Conservation (phyloP, 192 early-diverging fungal species). For the Geosiphon pyriformis region DNA sequence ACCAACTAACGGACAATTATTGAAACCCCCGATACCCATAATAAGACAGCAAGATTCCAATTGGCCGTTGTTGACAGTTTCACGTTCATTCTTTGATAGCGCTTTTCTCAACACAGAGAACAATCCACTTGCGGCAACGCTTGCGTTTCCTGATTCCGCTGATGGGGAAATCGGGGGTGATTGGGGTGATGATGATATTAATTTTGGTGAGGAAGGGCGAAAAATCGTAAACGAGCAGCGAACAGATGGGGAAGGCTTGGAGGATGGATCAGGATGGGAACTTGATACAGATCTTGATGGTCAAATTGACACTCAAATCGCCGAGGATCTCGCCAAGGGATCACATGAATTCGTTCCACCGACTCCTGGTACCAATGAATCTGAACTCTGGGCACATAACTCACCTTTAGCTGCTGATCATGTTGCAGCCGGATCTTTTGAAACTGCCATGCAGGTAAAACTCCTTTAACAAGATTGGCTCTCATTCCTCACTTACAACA, state of each 20-base stretch:
- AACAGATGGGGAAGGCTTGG: constrained; percentile 45
- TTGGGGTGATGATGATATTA: constrained; percentile 75
- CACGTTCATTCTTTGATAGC: constrained; percentile 80
- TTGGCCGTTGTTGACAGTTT: constrained; percentile 88
- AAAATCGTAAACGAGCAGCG: constrained; percentile 38
- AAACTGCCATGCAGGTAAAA: constrained; percentile 85
- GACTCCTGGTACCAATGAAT: constrained; percentile 64
- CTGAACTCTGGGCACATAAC: constrained; percentile 76
- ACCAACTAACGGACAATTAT: constrained; percentile 41
- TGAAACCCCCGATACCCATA: constrained; percentile 69
- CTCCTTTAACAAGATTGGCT: neutral
- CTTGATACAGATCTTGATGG: constrained; percentile 73
- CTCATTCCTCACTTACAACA: neutral
- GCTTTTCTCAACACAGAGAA: constrained; percentile 50
- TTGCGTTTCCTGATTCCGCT: constrained; percentile 45
- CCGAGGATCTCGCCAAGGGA: constrained; percentile 46
- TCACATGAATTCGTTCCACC: constrained; percentile 67
- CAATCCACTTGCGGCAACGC: constrained; percentile 52
- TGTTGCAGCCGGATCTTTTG: constrained; percentile 92
- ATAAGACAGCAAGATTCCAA: constrained; percentile 69
- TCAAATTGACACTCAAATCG: constrained; percentile 60
- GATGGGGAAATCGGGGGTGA: constrained; percentile 65
- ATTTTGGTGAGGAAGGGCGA: constrained; percentile 41
- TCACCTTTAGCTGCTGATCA: constrained; percentile 87
- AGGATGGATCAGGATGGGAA: constrained; percentile 79